These are phyloP conservation scores for Globisporangium cylindrosporum DNA, from an alignment of 352 stramenopile species.

Conservation along the genomic window DNA sequence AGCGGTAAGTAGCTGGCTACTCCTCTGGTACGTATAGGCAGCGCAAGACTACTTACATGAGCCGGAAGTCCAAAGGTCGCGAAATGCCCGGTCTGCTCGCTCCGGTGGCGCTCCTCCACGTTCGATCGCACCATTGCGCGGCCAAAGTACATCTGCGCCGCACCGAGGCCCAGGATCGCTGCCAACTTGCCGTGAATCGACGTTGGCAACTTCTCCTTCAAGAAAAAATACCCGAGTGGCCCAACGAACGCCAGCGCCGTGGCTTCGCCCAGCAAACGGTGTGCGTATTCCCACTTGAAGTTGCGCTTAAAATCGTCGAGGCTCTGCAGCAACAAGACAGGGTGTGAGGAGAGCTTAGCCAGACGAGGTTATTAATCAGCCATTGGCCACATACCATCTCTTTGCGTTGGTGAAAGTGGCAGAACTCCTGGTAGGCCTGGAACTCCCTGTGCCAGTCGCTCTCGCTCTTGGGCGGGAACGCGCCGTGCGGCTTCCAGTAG, in stretches of 20 bases:
- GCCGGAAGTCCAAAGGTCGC: constrained; percentile 44
- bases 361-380: not conserved
- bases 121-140: constrained; percentile 47
- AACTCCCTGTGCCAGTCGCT: constrained; percentile 94
- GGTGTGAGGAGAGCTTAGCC: not conserved
- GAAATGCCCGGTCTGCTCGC: constrained; percentile 7
- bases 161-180: constrained; percentile 36
- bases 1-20: too few relatives aligned
- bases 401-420: constrained; percentile 91
- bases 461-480: constrained; percentile 74
- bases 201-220: constrained; percentile 62
- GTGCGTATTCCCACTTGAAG: constrained; percentile 89
- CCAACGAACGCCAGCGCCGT: constrained; percentile 90
- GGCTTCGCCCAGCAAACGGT: constrained; percentile 92
- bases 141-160: constrained; percentile 50
- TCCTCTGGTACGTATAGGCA: too few relatives aligned
- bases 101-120: constrained; percentile 24
- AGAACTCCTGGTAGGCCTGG: constrained; percentile 93
- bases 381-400: constrained; percentile 36
- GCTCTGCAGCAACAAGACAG: constrained; percentile 40
- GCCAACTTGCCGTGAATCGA: constrained; percentile 44
- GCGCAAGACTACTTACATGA: constrained; percentile 30
- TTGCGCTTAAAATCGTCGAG: constrained; percentile 97
- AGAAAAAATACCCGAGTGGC: constrained; percentile 90
- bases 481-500: constrained; percentile 92